Evolutionary conservation across 2,329 filamentous ascomycete species (phyloP), one percentile per base, ranked within the genome.

Genomic region (Chaetothyriales sp.): DNA sequence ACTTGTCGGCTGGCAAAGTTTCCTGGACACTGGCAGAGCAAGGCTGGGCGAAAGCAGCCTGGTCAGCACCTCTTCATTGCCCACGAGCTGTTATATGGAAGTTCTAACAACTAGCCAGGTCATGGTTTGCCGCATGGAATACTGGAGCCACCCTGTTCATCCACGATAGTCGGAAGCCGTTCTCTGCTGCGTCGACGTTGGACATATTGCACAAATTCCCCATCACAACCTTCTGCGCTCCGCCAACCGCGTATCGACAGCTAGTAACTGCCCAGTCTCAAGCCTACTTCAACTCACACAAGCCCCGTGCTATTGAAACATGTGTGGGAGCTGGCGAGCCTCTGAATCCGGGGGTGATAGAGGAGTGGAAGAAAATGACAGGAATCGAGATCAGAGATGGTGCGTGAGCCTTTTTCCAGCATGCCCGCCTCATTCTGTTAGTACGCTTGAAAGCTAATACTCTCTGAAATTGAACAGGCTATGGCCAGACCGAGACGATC

Each of bases 41-140:
- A 62, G 66, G 67, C 32, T 70, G 67, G 67, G 67, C 65, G 3
- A 69, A 70, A 60, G 67, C 67, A 43, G 66, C 64, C 6, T 70
- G 66, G 66, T 63, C 22, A 25, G 22, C 6, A 25, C 22, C 6
- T n/a, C n/a, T 25, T 25, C 45, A 19, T 25, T 25, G 22, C 22
- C 6, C 3, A 3, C 22, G 22, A 25, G 22, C 22, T 25, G 22
- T 25, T 25, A 25, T 25, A 3, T 25, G 22, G 22, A 25, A 25
- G 22, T 25, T 25, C 22, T 25, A 25, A 25, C 22, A 25, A 25
- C 22, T 6, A 25, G 22, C 51, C 6, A 25, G 22, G 22, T 25
- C 67, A 2, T 68, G 64, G 51, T 65, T 70, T 45, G 63, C 61
- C 2, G 57, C 66, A 1, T 70, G 67, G 66, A 69, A 67, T 48